Base-by-base conservation (phyloP, 2,329 filamentous ascomycete species). In the Apiospora koreana region DNA sequence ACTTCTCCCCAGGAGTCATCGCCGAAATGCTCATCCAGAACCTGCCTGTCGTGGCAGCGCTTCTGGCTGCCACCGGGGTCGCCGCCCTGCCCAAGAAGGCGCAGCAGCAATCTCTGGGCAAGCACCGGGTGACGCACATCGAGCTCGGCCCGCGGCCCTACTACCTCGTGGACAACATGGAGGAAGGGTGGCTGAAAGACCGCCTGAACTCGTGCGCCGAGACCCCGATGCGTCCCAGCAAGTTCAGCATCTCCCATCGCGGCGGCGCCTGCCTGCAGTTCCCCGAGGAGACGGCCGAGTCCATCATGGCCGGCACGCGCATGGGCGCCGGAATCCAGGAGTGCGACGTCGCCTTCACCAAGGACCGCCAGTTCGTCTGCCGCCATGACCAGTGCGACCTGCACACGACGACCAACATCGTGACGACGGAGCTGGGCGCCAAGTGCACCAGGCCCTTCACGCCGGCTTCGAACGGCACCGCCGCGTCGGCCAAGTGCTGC, bases 241-340 rank as follows among this genome's bases (percentile, higher is more conserved):
- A 81, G 69, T 92, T 88, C 81, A 87, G 85, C 74, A 88, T 92
- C 72, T 88, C 85, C 28, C 90, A 92, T 77, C 88, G 89, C 18
- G 90, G 90, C 62, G 87, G 87, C 69, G 89, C 84, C 3, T 87
- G 89, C 9, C 81, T 92, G 42, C 85, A 89, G 76, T 87, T 92
- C 69, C 90, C 90, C 23, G 90, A 92, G 81, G 88, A 92, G 80
- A 89, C 88, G 42, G 78, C 82, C 64, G 84, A 91, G 79, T 88
- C 87, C 6, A 85, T 87, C 75, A 79, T 88, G 68, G 90, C 90
- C 0, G 90, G 89, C 50, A 86, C 87, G n/a, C 84, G 90, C 25
- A 91, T 91, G 89, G 90, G 90, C 41, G 87, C 89, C 6, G 90
- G 90, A 54, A 84, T 92, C 58, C 85, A 91, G 68, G 90, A 92